These are phyloP conservation scores for Dalbergia oliveri DNA, from an alignment of 306 rosid genomes.

Conservation along the genomic window DNA sequence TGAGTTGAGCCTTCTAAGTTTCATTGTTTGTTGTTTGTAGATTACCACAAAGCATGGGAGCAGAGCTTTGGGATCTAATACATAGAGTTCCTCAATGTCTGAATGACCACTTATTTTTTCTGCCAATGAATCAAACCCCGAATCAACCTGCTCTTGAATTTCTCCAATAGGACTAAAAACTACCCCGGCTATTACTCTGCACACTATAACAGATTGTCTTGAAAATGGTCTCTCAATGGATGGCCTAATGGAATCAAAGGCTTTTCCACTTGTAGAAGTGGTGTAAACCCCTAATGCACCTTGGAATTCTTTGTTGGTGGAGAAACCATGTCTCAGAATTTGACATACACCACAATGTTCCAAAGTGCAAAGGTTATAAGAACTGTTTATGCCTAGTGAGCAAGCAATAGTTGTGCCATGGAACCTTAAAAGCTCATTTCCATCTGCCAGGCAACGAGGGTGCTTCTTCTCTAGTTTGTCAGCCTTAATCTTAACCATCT, in stretches of 20 bases:
- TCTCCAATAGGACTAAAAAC: conserved; percentile 39
- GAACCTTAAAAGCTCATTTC: conserved; percentile 76
- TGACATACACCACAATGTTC: conserved; percentile 63
- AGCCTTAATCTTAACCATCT: conserved; percentile 58
- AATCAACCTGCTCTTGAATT: conserved; percentile 36
- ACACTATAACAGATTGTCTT: conserved; percentile 61
- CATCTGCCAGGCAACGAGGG: conserved; percentile 73
- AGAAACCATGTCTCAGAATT: conserved; percentile 64
- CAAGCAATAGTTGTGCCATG: conserved; percentile 71
- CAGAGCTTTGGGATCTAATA: conserved; percentile 59
- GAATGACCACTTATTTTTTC: conserved; percentile 41
- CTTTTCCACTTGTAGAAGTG: conserved; percentile 58
- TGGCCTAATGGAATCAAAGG: conserved; percentile 49
- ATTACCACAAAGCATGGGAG: conserved; percentile 74
- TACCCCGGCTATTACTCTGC: conserved; percentile 79
- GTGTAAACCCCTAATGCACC: conserved; percentile 53
- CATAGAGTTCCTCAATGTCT: conserved; percentile 54
- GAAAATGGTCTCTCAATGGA: conserved; percentile 20
- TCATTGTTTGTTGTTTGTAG: conserved; percentile 43
- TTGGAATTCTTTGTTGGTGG: conserved; percentile 38
- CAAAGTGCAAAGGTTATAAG: conserved; percentile 50
- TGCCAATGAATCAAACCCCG: conserved; percentile 60
- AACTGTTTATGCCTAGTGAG: conserved; percentile 56
- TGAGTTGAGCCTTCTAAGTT: conserved; percentile 27
- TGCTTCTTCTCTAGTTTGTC: conserved; percentile 49